phyloP scores from a whole-genome alignment of 2,329 filamentous ascomycete genomes.

The Didymella glomerata region DNA sequence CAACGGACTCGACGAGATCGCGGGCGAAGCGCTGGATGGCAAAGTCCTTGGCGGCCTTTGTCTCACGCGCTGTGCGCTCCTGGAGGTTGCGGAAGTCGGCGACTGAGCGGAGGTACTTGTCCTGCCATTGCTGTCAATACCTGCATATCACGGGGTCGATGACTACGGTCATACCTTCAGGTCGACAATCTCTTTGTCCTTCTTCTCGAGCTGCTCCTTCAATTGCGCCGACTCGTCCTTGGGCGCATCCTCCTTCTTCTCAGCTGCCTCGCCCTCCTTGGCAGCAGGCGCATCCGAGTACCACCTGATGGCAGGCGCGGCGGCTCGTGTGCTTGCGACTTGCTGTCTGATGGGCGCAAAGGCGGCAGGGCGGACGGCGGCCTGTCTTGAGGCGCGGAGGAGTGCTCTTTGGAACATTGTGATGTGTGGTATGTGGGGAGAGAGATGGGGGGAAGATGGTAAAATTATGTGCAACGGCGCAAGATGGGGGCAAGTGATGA shows the following conservation, averaged over 20 bases:
- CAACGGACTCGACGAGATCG: slow-evolving; percentile 92
- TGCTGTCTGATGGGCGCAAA: slow-evolving; percentile 49
- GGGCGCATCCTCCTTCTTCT: slow-evolving; percentile 58
- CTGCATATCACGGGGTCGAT: background rate
- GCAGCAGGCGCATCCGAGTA: slow-evolving; percentile 59
- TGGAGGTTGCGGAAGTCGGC: slow-evolving; percentile 99
- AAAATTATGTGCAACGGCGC: background rate
- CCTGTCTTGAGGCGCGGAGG: slow-evolving; percentile 57
- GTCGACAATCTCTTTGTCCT: slow-evolving; percentile 77
- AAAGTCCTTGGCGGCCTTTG: slow-evolving; percentile 86
- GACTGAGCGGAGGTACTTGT: slow-evolving; percentile 91
- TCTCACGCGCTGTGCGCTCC: slow-evolving; percentile 89
- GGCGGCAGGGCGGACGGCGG: slow-evolving; percentile 53
- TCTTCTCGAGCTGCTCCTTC: slow-evolving; percentile 74
- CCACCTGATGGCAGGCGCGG: slow-evolving; percentile 51
- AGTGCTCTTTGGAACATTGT: slow-evolving; percentile 62
- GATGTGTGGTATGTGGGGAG: slow-evolving; percentile 24
- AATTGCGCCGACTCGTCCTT: slow-evolving; percentile 47
- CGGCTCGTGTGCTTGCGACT: slow-evolving; percentile 42
- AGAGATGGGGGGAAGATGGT: slow-evolving; percentile 2
- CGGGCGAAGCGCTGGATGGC: slow-evolving; percentile 94
- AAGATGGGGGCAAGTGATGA: slow-evolving; percentile 18
- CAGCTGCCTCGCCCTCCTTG: slow-evolving; percentile 51
- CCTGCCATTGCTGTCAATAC: slow-evolving; percentile 62
- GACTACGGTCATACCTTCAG: slow-evolving; percentile 74